phyloP scores from a whole-genome alignment of 306 rosid species.

The Sicyos edulis region DNA sequence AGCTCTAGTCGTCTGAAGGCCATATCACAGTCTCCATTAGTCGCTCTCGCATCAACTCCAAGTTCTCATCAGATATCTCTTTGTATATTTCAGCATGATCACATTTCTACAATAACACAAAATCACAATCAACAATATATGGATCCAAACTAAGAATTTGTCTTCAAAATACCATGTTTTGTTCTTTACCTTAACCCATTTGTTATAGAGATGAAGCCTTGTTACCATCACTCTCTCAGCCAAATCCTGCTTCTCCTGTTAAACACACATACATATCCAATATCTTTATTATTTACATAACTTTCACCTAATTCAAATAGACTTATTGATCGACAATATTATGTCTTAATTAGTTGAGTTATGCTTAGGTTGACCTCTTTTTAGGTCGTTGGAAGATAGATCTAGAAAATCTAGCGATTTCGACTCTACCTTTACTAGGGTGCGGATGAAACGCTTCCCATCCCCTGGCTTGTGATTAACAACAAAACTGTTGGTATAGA shows the following conservation, averaged over 20 bases:
- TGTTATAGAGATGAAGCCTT: conserved; percentile 79
- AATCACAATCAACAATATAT: conserved; percentile 1
- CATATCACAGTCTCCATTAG: conserved; percentile 91
- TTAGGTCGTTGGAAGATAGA: neutral
- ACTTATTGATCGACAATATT: too few relatives aligned
- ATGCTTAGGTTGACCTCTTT: neutral
- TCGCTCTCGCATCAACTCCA: conserved; percentile 93
- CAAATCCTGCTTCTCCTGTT: conserved; percentile 81
- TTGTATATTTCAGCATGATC: conserved; percentile 86
- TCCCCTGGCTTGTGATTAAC: conserved; percentile 66
- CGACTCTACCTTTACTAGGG: conserved; percentile 66
- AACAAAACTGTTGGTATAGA: conserved; percentile 52
- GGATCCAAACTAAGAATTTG: neutral
- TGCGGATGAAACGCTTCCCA: conserved; percentile 69
- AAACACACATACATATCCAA: neutral
- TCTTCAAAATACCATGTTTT: conserved; percentile 4
- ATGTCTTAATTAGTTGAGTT: too few relatives aligned
- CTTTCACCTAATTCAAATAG: neutral
- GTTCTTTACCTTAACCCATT: conserved; percentile 91
- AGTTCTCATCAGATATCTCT: conserved; percentile 75
- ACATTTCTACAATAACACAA: conserved; percentile 52
- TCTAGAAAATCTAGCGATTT: neutral
- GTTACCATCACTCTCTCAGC: conserved; percentile 99
- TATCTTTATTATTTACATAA: neutral
- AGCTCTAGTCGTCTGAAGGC: conserved; percentile 90